Evolutionary conservation across 73 alveolate genomes (phyloP), one percentile per base, ranked within the genome.

Genomic region (Paramecium sonneborni): DNA sequence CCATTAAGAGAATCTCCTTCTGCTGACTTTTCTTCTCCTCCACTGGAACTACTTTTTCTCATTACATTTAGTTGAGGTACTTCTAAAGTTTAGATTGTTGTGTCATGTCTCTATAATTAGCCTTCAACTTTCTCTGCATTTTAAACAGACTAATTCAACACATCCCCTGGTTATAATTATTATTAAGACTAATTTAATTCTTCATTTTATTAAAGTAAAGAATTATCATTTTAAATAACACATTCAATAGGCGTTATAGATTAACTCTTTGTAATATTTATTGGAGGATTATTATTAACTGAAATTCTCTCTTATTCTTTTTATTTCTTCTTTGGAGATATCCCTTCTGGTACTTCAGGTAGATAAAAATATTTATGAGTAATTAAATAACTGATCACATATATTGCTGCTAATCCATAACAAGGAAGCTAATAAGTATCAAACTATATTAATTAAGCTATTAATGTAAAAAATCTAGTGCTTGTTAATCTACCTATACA

Each of bases 341-440:
- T 62, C 8, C 44, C 84, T 26, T 62, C 84, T 6, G 84, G 84
- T 30, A 62, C 44, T 30, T 62, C 84, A 12, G 84, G 44, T 14
- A 62, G 52, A 62, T 62, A 62, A 62, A 62, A 62, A 11, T 30
- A 32, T 26, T 62, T 62, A 24, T 62, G 24, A 14, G 84, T 62
- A 0, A 62, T 2, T 2, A 62, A 10, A n/a, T 23, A 62, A 62
- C 84, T 62, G 44, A 62, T 9, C 48, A 62, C 84, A 62, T 62
- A 62, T 3, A 62, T 62, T 32, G 26, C 12, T 62, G 84, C 84
- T 30, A 62, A 62, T 12, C 84, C 84, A 62, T 62, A 62, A 32
- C 84, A 62, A 26, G 84, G 84, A 12, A 62, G 26, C 11, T 62
- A 62, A 32, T 62, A 62, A 30, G 84, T 62, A 62, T 62, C 84